Conservation (phyloP, 1,139 yeast species). For the Blastobotrys buckinghamii region DNA sequence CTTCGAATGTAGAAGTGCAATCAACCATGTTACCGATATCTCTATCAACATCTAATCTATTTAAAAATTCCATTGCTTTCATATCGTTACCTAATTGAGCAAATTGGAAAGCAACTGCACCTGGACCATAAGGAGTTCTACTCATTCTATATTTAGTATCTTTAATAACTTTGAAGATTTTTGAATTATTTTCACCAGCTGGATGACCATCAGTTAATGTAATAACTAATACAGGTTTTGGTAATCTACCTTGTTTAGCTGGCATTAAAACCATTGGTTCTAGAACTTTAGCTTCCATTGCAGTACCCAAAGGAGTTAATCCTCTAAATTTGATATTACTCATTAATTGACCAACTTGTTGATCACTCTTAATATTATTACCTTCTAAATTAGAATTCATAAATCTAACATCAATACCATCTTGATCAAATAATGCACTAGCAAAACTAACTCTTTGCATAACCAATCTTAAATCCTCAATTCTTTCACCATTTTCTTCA, state of each 20-base stretch:
- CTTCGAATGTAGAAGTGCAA: constrained; percentile 32
- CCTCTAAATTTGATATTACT: constrained; percentile 28
- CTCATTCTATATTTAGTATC: constrained; percentile 26
- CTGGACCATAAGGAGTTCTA: constrained; percentile 29
- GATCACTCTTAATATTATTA: constrained; percentile 26
- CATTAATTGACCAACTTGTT: constrained; percentile 26
- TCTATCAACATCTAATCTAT: constrained; percentile 28
- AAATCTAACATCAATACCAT: constrained; percentile 33
- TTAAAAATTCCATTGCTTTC: constrained; percentile 32
- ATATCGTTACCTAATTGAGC: constrained; percentile 35
- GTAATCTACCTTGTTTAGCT: constrained; percentile 24
- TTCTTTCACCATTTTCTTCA: constrained; percentile 34
- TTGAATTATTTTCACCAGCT: constrained; percentile 30
- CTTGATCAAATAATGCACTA: constrained; percentile 30
- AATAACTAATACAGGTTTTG: constrained; percentile 31
- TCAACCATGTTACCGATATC: constrained; percentile 32
- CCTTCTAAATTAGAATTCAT: constrained; percentile 30
- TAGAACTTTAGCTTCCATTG: constrained; percentile 27
- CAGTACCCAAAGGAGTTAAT: constrained; percentile 32
- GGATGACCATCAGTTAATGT: constrained; percentile 35
- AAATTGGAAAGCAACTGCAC: constrained; percentile 33
- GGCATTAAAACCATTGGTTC: constrained; percentile 31
- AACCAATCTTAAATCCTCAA: constrained; percentile 32
- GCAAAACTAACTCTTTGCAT: constrained; percentile 31
- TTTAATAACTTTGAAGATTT: constrained; percentile 26